These are phyloP conservation scores for Silene noctiflora DNA, from an alignment of 179 eudicot genomes.

Conservation along the genomic window DNA sequence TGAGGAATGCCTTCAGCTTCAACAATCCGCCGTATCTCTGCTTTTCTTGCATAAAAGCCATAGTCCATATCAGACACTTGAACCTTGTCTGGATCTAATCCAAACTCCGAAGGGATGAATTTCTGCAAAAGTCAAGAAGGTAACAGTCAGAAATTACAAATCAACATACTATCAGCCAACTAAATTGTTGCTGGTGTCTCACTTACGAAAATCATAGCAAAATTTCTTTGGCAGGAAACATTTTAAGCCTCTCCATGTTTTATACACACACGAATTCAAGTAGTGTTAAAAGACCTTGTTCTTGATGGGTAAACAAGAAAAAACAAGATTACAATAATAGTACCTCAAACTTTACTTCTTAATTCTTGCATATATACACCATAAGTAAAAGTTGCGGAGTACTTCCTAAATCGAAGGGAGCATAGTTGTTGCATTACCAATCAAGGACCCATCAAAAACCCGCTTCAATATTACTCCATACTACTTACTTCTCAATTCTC, in stretches of 20 bases:
- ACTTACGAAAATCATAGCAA: not conserved
- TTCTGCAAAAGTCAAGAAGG: slow-evolving; percentile 40
- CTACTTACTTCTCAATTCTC: not conserved
- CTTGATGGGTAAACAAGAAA: no score
- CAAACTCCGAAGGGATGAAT: slow-evolving; percentile 84
- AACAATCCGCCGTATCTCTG: slow-evolving; percentile 67
- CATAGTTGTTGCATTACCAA: not conserved
- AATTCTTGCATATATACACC: no score
- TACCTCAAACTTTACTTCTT: no score
- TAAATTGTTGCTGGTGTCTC: not conserved
- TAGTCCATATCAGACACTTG: slow-evolving; percentile 54
- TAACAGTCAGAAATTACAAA: not conserved
- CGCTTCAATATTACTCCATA: not conserved
- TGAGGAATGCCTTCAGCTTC: slow-evolving; percentile 78
- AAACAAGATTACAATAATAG: no score
- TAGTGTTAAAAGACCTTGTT: no score
- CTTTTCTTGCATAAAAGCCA: slow-evolving; percentile 56
- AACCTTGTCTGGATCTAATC: slow-evolving; percentile 67
- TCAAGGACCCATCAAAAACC: not conserved
- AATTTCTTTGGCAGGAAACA: not conserved
- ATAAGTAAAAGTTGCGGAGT: no score
- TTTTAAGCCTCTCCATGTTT: no score
- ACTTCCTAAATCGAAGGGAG: no score
- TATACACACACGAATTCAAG: no score
- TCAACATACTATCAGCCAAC: not conserved